These are phyloP conservation scores for Breynia disticha DNA, from an alignment of 441 rosid species.

Conservation along the genomic window DNA sequence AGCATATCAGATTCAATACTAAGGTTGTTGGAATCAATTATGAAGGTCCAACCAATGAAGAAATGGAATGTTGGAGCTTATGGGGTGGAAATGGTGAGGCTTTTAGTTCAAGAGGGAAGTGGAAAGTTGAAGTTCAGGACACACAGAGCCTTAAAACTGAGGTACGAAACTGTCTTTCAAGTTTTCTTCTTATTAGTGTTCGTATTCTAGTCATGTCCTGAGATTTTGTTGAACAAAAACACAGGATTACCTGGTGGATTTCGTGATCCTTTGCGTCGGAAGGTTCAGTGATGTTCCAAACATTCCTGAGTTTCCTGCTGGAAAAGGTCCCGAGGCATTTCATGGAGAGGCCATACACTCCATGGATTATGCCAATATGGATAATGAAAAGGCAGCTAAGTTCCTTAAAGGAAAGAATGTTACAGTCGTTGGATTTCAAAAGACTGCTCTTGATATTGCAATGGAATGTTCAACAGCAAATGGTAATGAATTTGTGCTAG, in stretches of 20 bases:
- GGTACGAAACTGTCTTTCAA: neutral
- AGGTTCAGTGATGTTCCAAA: slow-evolving; percentile 26
- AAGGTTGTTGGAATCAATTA: slow-evolving; percentile 23
- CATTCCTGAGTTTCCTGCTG: slow-evolving; percentile 24
- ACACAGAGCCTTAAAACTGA: slow-evolving; percentile 9
- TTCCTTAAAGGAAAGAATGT: slow-evolving; percentile 24
- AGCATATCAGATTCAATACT: slow-evolving; percentile 27
- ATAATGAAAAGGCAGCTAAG: slow-evolving; percentile 12
- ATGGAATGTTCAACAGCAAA: slow-evolving; percentile 22
- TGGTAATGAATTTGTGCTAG: slow-evolving; percentile 19
- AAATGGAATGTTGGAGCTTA: slow-evolving; percentile 20
- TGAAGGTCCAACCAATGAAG: slow-evolving; percentile 13
- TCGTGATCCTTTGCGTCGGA: slow-evolving; percentile 28
- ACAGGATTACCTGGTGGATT: slow-evolving; percentile 15
- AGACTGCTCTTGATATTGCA: slow-evolving; percentile 32
- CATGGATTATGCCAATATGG: slow-evolving; percentile 24
- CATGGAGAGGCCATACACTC: slow-evolving; percentile 30
- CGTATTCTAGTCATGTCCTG: neutral
- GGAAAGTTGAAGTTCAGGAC: slow-evolving; percentile 22
- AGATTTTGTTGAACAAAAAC: neutral
- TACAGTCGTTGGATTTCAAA: slow-evolving; percentile 27
- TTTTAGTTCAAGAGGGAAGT: slow-evolving; percentile 20
- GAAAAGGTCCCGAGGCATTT: slow-evolving; percentile 26
- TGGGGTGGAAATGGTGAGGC: slow-evolving; percentile 33
- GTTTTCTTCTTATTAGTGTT: too few species aligned